phyloP scores from a whole-genome alignment of 1,284 basidiomycete species.

The Anthracocystis walkeri region DNA sequence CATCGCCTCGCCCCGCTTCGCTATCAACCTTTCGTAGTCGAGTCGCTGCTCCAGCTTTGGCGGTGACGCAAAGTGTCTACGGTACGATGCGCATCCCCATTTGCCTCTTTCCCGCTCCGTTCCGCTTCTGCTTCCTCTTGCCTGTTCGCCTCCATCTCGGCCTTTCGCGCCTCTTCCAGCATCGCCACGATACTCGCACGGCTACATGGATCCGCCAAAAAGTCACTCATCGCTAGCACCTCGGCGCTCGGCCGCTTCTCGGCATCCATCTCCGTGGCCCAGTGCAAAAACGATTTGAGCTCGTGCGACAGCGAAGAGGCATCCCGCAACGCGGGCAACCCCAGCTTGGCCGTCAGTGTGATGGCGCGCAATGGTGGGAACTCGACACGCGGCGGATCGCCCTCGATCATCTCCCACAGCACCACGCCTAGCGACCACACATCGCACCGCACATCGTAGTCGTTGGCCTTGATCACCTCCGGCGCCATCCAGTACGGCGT shows the following conservation, averaged over 20 bases:
- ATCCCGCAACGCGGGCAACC: constrained; percentile 49
- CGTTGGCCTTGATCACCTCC: constrained; percentile 59
- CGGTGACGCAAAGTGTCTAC: constrained; percentile 14
- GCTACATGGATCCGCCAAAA: constrained; percentile 48
- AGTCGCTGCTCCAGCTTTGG: constrained; percentile 52
- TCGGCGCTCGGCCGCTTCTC: constrained; percentile 57
- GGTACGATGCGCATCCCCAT: not conserved
- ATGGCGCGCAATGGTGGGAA: constrained; percentile 61
- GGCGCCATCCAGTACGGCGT: constrained; percentile 67
- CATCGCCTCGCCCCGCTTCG: not conserved
- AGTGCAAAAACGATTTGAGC: constrained; percentile 59
- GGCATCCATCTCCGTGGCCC: constrained; percentile 58
- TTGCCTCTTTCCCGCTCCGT: not conserved
- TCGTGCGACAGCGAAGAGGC: constrained; percentile 43
- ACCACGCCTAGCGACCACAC: constrained; percentile 62
- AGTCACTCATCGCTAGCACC: constrained; percentile 55
- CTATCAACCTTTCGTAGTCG: constrained; percentile 46
- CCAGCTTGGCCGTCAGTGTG: constrained; percentile 58
- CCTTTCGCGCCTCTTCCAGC: constrained; percentile 35
- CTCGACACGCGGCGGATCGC: constrained; percentile 61
- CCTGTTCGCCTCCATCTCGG: constrained; percentile 29
- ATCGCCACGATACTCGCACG: constrained; percentile 38
- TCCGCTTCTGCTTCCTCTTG: constrained; percentile 11
- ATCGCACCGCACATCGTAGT: constrained; percentile 56
- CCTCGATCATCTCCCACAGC: constrained; percentile 63